Evolutionary conservation across 768 basidiomycete species (phyloP).

Genomic region (Leccinum obscurum): DNA sequence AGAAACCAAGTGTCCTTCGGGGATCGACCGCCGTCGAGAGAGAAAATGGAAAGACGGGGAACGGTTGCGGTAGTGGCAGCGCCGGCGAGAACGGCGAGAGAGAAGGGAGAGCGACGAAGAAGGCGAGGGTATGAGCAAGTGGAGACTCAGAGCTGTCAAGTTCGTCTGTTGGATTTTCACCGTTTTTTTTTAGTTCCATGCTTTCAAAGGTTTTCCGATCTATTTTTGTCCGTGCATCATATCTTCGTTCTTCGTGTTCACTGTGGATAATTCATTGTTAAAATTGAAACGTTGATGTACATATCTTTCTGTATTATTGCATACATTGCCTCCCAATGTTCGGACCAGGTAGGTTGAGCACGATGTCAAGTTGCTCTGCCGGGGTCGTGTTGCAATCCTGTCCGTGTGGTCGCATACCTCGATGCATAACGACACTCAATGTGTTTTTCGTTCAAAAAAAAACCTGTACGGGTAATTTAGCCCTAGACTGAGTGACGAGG

Average conservation of each 20-base stretch:
- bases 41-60: conserved; percentile 1
- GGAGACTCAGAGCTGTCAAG: not conserved
- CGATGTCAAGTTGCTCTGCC: no score
- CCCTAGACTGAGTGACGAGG: not conserved
- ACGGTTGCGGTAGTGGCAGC: conserved; percentile 20
- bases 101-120: conserved; percentile 35
- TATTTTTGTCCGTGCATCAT: not conserved
- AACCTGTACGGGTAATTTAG: no score
- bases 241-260: conserved; percentile 17
- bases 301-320: not conserved
- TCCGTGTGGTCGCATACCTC: no score
- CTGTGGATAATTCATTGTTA: not conserved
- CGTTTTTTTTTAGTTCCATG: conserved; percentile 1
- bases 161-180: not conserved
- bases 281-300: not conserved
- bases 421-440: no score
- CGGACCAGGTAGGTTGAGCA: no score
- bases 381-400: no score
- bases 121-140: conserved; percentile 9
- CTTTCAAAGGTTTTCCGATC: conserved; percentile 9
- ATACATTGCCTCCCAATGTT: no score
- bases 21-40: not conserved
- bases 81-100: conserved; percentile 78
- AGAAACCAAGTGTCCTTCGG: conserved; percentile 32
- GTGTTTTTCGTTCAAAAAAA: no score